Conservation (phyloP, 106 monocot genomes). For the Narthecium ossifragum region DNA sequence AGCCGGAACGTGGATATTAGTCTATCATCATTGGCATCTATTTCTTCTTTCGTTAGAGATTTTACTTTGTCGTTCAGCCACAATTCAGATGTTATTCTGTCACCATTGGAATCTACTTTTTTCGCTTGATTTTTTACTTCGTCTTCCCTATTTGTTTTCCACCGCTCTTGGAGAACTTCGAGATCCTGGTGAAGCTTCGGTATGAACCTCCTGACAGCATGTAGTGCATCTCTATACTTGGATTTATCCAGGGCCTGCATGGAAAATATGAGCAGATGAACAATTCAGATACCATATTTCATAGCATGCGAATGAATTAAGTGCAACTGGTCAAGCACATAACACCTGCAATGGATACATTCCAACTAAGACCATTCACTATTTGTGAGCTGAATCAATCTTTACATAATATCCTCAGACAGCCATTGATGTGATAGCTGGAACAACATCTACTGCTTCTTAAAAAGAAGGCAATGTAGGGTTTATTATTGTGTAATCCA, state of each 20-base stretch:
- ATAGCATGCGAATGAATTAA: not conserved
- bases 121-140: not conserved
- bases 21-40: conserved; percentile 4
- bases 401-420: too few species aligned
- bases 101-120: not conserved
- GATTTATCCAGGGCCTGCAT: conserved; percentile 92
- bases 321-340: not conserved
- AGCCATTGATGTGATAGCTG: not conserved
- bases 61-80: conserved; percentile 14
- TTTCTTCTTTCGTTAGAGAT: conserved; percentile 5
- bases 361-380: too few species aligned
- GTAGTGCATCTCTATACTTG: conserved; percentile 72
- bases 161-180: conserved; percentile 39
- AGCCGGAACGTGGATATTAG: not conserved
- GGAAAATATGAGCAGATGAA: not conserved
- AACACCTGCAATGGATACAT: too few species aligned
- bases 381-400: too few species aligned
- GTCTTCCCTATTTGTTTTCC: conserved; percentile 31
- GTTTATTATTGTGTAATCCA: too few species aligned
- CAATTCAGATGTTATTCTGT: not conserved
- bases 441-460: too few species aligned
- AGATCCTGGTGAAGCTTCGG: conserved; percentile 82
- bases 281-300: not conserved
- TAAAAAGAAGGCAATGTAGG: too few species aligned
- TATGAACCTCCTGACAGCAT: conserved; percentile 60